Conservation (phyloP, 352 stramenopile species). For the Pythium brassicae region DNA sequence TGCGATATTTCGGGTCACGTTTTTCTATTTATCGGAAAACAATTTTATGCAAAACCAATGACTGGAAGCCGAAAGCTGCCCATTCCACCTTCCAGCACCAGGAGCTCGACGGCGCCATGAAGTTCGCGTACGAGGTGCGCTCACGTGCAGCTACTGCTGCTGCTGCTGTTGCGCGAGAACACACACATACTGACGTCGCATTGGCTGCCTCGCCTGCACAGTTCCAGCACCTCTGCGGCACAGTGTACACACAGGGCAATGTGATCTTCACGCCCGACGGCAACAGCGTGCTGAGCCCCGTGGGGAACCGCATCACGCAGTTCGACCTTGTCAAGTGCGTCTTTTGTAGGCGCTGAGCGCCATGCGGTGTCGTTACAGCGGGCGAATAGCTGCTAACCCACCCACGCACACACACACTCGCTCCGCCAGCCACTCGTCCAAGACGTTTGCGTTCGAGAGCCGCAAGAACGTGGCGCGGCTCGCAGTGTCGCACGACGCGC, state of each 20-base stretch:
- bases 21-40: not conserved
- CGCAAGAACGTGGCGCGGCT: constrained; percentile 88
- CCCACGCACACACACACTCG: not conserved
- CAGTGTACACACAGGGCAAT: constrained; percentile 92
- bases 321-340: constrained; percentile 93
- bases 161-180: not conserved
- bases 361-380: too few species aligned
- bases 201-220: constrained; percentile 14
- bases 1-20: not conserved
- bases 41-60: not conserved
- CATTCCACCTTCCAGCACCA: constrained; percentile 2
- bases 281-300: constrained; percentile 89
- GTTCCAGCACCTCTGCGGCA: constrained; percentile 92
- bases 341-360: not conserved
- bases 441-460: constrained; percentile 89
- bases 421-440: constrained; percentile 67
- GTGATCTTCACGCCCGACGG: constrained; percentile 91
- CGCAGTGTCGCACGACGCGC: constrained; percentile 86
- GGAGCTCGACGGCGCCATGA: constrained; percentile 37
- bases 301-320: constrained; percentile 93
- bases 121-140: constrained; percentile 84
- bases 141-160: not conserved
- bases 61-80: too few species aligned
- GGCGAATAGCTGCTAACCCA: not conserved
- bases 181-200: not conserved